Evolutionary conservation across 1,139 yeast genomes (phyloP).

Genomic region (Kurtzmaniella quercitrusa): DNA sequence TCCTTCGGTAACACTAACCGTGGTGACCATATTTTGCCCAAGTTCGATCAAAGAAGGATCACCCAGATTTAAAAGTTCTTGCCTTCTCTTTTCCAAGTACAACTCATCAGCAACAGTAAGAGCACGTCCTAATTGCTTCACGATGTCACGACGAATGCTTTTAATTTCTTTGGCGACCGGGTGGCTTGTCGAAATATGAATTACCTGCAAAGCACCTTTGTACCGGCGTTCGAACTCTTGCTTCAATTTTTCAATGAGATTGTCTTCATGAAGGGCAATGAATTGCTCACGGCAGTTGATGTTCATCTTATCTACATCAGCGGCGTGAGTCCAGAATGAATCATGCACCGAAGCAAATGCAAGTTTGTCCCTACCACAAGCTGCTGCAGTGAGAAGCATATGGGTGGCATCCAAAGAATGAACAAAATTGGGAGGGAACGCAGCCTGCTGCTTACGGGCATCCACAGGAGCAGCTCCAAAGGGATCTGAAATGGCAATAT

Average conservation of each 20-base stretch:
- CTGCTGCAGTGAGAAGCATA: conserved; percentile 85
- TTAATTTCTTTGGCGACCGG: conserved; percentile 52
- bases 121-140: conserved; percentile 50
- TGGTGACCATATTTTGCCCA: conserved; percentile 64
- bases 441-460: conserved; percentile 83
- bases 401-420: conserved; percentile 97
- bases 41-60: conserved; percentile 45
- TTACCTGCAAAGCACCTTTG: conserved; percentile 61
- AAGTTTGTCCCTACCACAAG: conserved; percentile 63
- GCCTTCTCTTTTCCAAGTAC: conserved; percentile 63
- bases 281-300: conserved; percentile 72
- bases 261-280: conserved; percentile 69
- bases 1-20: conserved; percentile 62
- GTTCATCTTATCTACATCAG: conserved; percentile 75
- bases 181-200: conserved; percentile 49
- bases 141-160: conserved; percentile 47
- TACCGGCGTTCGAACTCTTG: conserved; percentile 83
- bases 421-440: conserved; percentile 93
- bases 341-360: conserved; percentile 97
- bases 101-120: conserved; percentile 72
- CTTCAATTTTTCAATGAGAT: conserved; percentile 65
- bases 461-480: conserved; percentile 79
- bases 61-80: conserved; percentile 48
- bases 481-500: conserved; percentile 79
- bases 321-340: conserved; percentile 97